These are phyloP conservation scores for Diplodia scrobiculata DNA, from an alignment of 2,329 filamentous ascomycete species.

Conservation along the genomic window DNA sequence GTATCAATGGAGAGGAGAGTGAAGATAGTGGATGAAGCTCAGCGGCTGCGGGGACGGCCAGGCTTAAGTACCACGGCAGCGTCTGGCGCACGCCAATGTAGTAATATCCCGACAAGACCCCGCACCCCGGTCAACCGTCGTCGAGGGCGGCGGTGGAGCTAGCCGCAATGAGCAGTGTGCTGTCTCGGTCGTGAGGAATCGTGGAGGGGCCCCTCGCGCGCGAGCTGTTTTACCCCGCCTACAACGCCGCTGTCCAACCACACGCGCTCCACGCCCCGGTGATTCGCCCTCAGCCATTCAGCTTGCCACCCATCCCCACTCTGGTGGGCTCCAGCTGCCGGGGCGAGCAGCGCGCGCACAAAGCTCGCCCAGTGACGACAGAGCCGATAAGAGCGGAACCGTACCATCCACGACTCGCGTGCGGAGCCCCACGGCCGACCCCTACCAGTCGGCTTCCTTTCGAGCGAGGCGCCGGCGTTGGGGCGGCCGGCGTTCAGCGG, in stretches of 20 bases:
- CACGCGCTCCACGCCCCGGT: background rate
- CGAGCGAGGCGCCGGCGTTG: conserved; percentile 38
- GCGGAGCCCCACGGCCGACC: conserved; percentile 17
- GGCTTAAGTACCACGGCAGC: conserved; percentile 12
- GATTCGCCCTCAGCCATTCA: background rate
- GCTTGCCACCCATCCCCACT: conserved; percentile 3
- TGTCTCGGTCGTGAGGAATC: conserved; percentile 27
- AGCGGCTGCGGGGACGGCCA: conserved; percentile 18
- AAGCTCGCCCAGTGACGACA: conserved; percentile 14
- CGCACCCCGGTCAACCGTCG: conserved; percentile 18
- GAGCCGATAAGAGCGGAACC: conserved; percentile 23
- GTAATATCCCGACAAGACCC: conserved; percentile 14
- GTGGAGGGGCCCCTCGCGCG: conserved; percentile 20
- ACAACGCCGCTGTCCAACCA: conserved; percentile 5
- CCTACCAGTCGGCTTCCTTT: conserved; percentile 40
- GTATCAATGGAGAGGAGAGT: conserved; percentile 34
- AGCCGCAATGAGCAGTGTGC: conserved; percentile 16
- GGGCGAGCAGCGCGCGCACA: conserved; percentile 7
- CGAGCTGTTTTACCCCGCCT: conserved; percentile 23
- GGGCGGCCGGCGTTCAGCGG: background rate
- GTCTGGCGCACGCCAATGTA: background rate
- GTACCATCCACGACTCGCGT: conserved; percentile 24
- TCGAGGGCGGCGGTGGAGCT: conserved; percentile 1
- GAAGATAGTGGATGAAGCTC: conserved; percentile 1
- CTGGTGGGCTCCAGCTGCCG: conserved; percentile 3